phyloP scores from a whole-genome alignment of 176 grass and related monocot genomes.

The Hsuehochloa calcarea region DNA sequence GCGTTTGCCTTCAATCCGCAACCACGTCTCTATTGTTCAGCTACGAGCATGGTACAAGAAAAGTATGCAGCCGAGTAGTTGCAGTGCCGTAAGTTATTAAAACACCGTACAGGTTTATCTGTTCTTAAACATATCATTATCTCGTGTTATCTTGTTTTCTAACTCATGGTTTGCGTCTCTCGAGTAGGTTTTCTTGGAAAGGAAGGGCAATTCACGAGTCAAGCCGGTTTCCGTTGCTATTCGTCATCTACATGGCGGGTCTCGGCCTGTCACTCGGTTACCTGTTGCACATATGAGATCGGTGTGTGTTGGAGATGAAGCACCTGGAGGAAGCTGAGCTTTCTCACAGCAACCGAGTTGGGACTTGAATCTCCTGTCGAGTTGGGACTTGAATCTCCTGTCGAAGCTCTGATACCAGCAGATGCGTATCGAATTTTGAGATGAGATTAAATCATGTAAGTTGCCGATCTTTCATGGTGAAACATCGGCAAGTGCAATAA shows the following conservation, averaged over 20 bases:
- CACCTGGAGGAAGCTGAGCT: neutral
- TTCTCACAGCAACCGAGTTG: neutral
- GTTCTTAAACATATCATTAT: neutral
- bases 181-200: conserved; percentile 32
- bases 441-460: too few species aligned
- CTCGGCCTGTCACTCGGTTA: conserved; percentile 55
- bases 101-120: neutral
- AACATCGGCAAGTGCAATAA: too few species aligned
- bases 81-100: neutral
- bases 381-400: too few species aligned
- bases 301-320: conserved; percentile 1
- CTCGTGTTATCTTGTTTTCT: neutral
- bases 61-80: neutral
- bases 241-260: conserved; percentile 34
- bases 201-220: neutral
- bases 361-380: too few species aligned
- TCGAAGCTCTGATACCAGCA: too few species aligned
- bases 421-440: too few species aligned
- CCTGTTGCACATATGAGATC: conserved; percentile 54
- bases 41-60: neutral
- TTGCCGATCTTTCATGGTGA: too few species aligned
- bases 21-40: neutral
- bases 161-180: neutral
- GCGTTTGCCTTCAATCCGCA: neutral
- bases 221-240: conserved; percentile 33